phyloP scores from a whole-genome alignment of 2,329 filamentous ascomycete genomes.

The Aspergillus bombycis region DNA sequence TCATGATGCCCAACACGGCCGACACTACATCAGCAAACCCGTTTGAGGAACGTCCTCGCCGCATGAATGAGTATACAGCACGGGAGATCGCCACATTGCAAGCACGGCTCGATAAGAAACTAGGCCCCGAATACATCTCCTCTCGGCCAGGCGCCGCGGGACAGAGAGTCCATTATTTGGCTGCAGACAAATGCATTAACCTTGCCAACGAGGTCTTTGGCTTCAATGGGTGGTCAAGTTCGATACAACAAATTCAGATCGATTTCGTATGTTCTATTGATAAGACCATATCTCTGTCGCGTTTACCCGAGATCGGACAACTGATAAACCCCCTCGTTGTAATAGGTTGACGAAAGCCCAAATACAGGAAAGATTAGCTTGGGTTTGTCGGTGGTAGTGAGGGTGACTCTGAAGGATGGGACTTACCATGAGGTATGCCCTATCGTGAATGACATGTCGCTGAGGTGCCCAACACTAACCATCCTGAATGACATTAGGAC shows the following conservation, averaged over 20 bases:
- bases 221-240: slow-evolving; percentile 96
- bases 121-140: slow-evolving; percentile 95
- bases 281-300: no score
- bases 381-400: slow-evolving; percentile 85
- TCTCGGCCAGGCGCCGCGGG: slow-evolving; percentile 80
- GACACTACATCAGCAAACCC: slow-evolving; percentile 64
- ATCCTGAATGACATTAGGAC: slow-evolving; percentile 55
- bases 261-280: slow-evolving; percentile 68
- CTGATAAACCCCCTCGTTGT: slow-evolving; percentile 7
- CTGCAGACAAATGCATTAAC: slow-evolving; percentile 95
- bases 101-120: slow-evolving; percentile 83
- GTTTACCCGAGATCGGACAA: not conserved
- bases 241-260: slow-evolving; percentile 91
- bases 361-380: slow-evolving; percentile 78
- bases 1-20: slow-evolving; percentile 44
- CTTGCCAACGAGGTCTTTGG: slow-evolving; percentile 95
- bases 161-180: slow-evolving; percentile 86
- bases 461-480: not conserved
- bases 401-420: slow-evolving; percentile 87
- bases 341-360: slow-evolving; percentile 75
- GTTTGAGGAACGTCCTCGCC: slow-evolving; percentile 72
- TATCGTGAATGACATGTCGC: not conserved
- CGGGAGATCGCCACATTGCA: slow-evolving; percentile 87
- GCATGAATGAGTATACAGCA: slow-evolving; percentile 82
- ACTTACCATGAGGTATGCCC: slow-evolving; percentile 79